These are phyloP conservation scores for Wickerhamomyces chaumierensis DNA, from an alignment of 805 yeast species.

Conservation along the genomic window DNA sequence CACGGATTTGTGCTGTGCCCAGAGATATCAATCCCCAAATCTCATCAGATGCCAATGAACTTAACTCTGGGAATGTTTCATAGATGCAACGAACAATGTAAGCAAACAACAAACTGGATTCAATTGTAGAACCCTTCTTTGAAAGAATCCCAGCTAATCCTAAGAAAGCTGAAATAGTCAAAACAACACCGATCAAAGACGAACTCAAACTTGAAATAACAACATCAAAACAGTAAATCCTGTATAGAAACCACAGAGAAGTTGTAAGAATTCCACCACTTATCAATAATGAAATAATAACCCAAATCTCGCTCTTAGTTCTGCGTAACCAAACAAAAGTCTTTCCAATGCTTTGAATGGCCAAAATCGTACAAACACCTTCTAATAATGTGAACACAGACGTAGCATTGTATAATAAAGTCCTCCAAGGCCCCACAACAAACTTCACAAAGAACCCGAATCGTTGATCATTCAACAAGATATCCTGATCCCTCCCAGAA, in stretches of 20 bases:
- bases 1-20: conserved; percentile 21
- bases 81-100: conserved; percentile 89
- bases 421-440: conserved; percentile 58
- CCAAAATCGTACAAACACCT: conserved; percentile 83
- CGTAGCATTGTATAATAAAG: conserved; percentile 66
- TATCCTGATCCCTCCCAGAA: conserved; percentile 21
- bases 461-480: conserved; percentile 11
- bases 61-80: conserved; percentile 83
- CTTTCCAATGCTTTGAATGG: conserved; percentile 90
- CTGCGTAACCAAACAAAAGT: conserved; percentile 58
- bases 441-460: conserved; percentile 18
- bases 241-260: conserved; percentile 66
- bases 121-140: conserved; percentile 81
- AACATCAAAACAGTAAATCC: conserved; percentile 72
- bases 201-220: conserved; percentile 58
- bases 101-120: conserved; percentile 74
- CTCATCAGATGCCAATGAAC: conserved; percentile 39
- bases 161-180: conserved; percentile 63
- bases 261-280: conserved; percentile 70
- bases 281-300: conserved; percentile 57
- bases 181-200: conserved; percentile 73
- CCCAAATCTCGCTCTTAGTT: conserved; percentile 60
- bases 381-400: conserved; percentile 83
- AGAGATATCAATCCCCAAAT: conserved; percentile 26
- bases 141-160: conserved; percentile 79